Percentiles rank a stretch among this genome's conserved stretches.
These are phyloP conservation scores for Mycena indigotica DNA, from an alignment of 768 basidiomycete species.

Conservation along the genomic window DNA sequence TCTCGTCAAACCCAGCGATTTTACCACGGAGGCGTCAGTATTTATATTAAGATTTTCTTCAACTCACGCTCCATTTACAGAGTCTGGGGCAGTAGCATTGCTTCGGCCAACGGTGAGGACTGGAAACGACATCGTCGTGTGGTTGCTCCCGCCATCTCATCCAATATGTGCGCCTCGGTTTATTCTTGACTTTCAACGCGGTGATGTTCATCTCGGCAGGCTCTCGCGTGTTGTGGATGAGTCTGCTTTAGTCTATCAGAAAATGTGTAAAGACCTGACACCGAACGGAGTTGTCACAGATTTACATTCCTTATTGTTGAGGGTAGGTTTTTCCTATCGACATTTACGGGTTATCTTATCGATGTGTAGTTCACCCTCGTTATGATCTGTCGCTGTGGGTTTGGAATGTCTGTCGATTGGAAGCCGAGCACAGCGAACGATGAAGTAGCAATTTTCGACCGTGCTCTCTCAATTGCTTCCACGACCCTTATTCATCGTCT, in stretches of 20 bases:
- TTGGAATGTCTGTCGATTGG: conserved; percentile 30
- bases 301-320: neutral
- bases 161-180: conserved; percentile 10
- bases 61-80: neutral
- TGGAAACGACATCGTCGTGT: conserved; percentile 32
- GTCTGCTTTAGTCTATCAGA: conserved; percentile 19
- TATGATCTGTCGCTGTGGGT: conserved; percentile 31
- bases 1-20: conserved; percentile 8
- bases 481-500: conserved; percentile 10
- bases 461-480: conserved; percentile 10
- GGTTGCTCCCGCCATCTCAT: conserved; percentile 26
- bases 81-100: conserved; percentile 31
- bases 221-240: conserved; percentile 26
- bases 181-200: neutral
- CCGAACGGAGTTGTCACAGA: conserved; percentile 4
- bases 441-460: conserved; percentile 8
- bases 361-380: conserved; percentile 21
- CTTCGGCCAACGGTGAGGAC: conserved; percentile 27
- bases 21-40: conserved; percentile 16
- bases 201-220: conserved; percentile 2
- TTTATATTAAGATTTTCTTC: neutral
- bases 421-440: conserved; percentile 1
- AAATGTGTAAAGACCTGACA: conserved; percentile 23
- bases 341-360: neutral
- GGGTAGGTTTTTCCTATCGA: neutral